Percentiles rank a stretch among this genome's conserved stretches.
Evolutionary conservation across 129 eudicot genomes (phyloP).

Genomic region (Dittrichia graveolens): DNA sequence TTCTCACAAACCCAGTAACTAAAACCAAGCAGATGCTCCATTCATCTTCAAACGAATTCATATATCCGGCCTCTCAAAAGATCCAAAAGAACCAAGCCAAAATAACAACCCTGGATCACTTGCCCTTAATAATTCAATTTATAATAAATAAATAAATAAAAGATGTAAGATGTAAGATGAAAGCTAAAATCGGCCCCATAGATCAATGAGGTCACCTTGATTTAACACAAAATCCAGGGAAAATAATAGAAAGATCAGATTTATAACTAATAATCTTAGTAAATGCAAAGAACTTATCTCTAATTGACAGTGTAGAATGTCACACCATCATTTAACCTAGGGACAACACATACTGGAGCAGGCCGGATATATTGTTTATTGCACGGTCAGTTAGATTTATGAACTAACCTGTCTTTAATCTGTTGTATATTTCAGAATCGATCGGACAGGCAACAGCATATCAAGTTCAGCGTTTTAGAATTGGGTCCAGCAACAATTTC

Average conservation of each 20-base stretch:
- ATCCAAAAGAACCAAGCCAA: conserved; percentile 24
- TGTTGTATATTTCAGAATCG: too few relatives aligned
- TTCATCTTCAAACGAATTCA: neutral
- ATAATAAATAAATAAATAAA: neutral
- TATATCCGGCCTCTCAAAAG: neutral
- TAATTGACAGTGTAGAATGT: too few relatives aligned
- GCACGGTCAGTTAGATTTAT: too few relatives aligned
- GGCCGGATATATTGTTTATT: too few relatives aligned
- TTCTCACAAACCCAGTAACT: neutral
- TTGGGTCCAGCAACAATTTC: too few relatives aligned
- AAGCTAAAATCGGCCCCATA: too few relatives aligned
- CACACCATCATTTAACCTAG: too few relatives aligned
- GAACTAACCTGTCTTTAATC: too few relatives aligned
- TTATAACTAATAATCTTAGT: neutral
- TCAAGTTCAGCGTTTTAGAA: too few relatives aligned
- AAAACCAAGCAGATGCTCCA: conserved; percentile 22
- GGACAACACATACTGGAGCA: too few relatives aligned
- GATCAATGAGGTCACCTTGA: neutral
- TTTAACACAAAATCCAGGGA: neutral
- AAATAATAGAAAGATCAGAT: neutral
- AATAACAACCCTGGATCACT: neutral
- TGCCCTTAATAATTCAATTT: neutral
- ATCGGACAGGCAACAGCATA: too few relatives aligned
- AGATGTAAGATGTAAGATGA: too few relatives aligned
- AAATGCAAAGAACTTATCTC: neutral